A percentile compares a stretch with the other conserved stretches of the same genome.
phyloP scores from a whole-genome alignment of 164 flowering plant species.

The Sedum album region DNA sequence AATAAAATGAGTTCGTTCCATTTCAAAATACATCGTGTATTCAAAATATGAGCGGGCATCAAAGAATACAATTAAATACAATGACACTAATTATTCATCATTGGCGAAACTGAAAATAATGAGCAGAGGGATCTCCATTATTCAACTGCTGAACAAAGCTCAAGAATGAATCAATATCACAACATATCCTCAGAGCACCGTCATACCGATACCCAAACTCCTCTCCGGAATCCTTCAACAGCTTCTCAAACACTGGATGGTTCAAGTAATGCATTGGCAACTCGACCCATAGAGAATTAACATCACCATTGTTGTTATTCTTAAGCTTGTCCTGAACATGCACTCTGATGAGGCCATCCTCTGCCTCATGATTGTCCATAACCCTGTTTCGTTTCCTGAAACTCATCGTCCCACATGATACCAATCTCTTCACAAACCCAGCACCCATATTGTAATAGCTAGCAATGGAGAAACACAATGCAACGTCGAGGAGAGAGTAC shows the following conservation, averaged over 20 bases:
- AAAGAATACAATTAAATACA: too few relatives aligned
- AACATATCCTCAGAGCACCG: not conserved
- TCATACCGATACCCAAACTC: not conserved
- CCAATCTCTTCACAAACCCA: slow-evolving; percentile 1
- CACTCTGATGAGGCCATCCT: slow-evolving; percentile 1
- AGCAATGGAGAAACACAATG: too few relatives aligned
- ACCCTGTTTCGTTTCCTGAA: slow-evolving; percentile 3
- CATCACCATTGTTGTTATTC: not conserved
- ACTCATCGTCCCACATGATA: not conserved
- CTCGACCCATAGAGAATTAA: not conserved
- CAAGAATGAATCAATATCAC: not conserved
- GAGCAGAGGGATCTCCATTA: slow-evolving; percentile 1
- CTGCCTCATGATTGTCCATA: not conserved
- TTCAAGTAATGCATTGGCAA: not conserved
- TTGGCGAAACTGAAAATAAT: not conserved
- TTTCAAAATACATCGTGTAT: too few relatives aligned
- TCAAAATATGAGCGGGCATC: too few relatives aligned
- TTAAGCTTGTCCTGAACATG: not conserved
- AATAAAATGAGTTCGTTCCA: too few relatives aligned
- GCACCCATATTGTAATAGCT: not conserved
- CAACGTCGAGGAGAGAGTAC: too few relatives aligned
- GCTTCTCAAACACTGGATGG: slow-evolving; percentile 3
- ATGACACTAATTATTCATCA: not conserved
- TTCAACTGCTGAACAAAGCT: not conserved
- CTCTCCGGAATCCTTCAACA: slow-evolving; percentile 1